Base-by-base conservation (phyloP, 768 basidiomycete species). In the Cystobasidium tubakii region DNA sequence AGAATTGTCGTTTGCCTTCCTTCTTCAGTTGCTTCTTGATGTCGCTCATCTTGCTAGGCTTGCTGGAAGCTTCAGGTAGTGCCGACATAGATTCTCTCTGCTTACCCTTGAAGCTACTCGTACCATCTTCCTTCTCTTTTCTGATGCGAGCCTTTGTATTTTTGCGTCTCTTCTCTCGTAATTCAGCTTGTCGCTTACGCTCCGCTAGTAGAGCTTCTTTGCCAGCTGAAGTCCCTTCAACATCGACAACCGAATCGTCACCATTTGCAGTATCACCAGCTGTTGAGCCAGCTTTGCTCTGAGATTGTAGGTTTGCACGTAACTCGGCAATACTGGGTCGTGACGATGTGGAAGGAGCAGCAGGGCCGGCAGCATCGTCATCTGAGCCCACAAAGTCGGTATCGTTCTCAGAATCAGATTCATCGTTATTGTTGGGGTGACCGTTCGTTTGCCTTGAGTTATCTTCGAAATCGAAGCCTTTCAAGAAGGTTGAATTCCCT, bases 171-270 rank as follows among this genome's bases (percentile, higher is more conserved):
- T 87, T 86, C 81, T 97, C 94, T 25, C 93, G 85, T 84, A 96
- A 84, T 39, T 88, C 87, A 0, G 89, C 93, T 3, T 92, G 84
- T 78, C 90, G 88, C 77, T 82, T 81, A 75, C 92, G 84, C 81
- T 92, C 90, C 78, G 92, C 90, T 65, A 97, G 80, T 57, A 97
- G 80, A 75, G 88, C 91, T 79, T 97, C 93, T 79, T 86, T 87
- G 78, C 88, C 88, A 6, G 75, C 76, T 77, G 50, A 85, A 1
- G 79, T 81, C 31, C 78, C 79, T 13, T 78, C 78, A 74, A 66
- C 76, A 78, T 60, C 77, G 7, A 44, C 10, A 15, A 65, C 25
- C 2, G 33, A 25, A 21, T 43, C 43, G 12, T 17, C 57, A 29
- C 57, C 57, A 31, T 29, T n/a, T 21, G 64, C 39, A n/a, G 42